phyloP scores from a whole-genome alignment of 306 rosid species.

The Oemleria cerasiformis region DNA sequence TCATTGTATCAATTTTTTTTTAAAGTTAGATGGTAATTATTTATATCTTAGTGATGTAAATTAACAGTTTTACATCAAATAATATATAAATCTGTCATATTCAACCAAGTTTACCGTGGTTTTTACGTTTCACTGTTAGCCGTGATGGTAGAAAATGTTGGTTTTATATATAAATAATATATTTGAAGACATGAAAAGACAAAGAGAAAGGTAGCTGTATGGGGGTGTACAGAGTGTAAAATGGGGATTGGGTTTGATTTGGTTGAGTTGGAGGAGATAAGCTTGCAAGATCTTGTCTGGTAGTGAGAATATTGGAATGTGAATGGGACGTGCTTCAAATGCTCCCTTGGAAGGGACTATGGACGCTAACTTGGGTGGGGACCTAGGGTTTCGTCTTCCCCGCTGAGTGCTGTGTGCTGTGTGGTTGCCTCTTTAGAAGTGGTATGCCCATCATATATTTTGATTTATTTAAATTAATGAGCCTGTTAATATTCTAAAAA shows the following conservation, averaged over 20 bases:
- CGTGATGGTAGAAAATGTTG: no score
- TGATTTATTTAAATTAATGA: not conserved
- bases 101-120: no score
- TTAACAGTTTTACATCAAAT: no score
- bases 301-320: slow-evolving; percentile 42
- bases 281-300: slow-evolving; percentile 76
- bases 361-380: slow-evolving; percentile 31
- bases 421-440: slow-evolving; percentile 35
- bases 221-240: not conserved
- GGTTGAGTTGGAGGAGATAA: slow-evolving; percentile 44
- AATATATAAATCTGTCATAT: no score
- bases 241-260: slow-evolving; percentile 31
- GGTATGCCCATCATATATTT: slow-evolving; percentile 11
- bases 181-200: not conserved
- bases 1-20: no score
- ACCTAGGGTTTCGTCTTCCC: not conserved
- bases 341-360: slow-evolving; percentile 22
- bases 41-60: no score
- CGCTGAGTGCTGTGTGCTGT: slow-evolving; percentile 29
- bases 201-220: not conserved
- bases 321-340: slow-evolving; percentile 42
- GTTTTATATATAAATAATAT: no score
- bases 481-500: no score
- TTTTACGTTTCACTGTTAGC: no score
- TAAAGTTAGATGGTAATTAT: no score